phyloP scores from a whole-genome alignment of 2,329 filamentous ascomycete genomes.

The Apiospora arundinis region DNA sequence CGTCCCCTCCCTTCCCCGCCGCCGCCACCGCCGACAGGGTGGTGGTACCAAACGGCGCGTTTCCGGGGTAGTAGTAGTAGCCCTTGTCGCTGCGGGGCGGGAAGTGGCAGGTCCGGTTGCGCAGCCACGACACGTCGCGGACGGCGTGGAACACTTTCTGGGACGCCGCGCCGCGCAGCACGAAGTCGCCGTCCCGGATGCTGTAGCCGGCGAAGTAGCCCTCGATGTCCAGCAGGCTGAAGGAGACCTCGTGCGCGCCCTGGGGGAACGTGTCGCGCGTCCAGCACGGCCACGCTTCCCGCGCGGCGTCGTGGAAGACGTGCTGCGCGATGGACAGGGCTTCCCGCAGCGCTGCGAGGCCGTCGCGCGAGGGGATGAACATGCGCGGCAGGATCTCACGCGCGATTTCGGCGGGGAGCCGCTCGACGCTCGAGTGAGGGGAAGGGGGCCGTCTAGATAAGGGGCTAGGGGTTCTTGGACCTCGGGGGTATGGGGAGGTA shows the following conservation, averaged over 20 bases:
- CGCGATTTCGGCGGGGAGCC: not conserved
- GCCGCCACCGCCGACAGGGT: not conserved
- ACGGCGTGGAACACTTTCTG: not conserved
- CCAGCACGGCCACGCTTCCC: not conserved
- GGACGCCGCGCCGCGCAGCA: not conserved
- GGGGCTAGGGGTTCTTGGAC: not conserved
- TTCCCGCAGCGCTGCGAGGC: not conserved
- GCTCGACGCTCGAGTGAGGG: not conserved
- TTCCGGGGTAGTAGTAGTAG: not conserved
- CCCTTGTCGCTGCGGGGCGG: not conserved
- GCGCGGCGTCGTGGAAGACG: not conserved
- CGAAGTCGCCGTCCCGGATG: not conserved
- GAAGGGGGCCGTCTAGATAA: not conserved
- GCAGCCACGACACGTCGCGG: not conserved
- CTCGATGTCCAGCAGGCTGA: not conserved
- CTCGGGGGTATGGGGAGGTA: not conserved
- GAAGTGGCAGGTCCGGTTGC: not conserved
- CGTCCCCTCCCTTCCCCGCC: not conserved
- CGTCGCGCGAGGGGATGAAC: not conserved
- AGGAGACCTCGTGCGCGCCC: slow-evolving; percentile 1
- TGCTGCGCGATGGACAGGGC: not conserved
- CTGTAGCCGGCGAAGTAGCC: not conserved
- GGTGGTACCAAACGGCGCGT: too few relatives aligned
- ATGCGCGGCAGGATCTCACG: not conserved
- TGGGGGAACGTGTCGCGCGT: not conserved